phyloP scores from a whole-genome alignment of 1,284 basidiomycete species.

The Cystobasidium slooffiae region DNA sequence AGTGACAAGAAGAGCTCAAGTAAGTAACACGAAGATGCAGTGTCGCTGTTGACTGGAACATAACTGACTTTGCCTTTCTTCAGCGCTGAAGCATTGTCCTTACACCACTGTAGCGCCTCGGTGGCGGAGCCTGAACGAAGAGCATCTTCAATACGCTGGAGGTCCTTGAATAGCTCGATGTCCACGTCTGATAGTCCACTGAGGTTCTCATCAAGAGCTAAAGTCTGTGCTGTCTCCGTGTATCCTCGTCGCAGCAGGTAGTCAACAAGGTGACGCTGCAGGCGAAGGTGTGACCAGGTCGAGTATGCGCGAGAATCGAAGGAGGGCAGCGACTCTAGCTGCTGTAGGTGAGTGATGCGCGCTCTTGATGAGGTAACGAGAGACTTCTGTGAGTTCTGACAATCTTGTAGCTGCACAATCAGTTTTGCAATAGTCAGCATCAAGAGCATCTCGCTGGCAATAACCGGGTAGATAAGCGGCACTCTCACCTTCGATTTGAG shows the following conservation, averaged over 20 bases:
- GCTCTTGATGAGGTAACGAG: slow-evolving; percentile 16
- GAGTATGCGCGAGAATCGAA: slow-evolving; percentile 67
- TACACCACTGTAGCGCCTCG: slow-evolving; percentile 92
- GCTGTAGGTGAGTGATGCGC: slow-evolving; percentile 63
- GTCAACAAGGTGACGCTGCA: slow-evolving; percentile 91
- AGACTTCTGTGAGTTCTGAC: slow-evolving; percentile 5
- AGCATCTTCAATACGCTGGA: slow-evolving; percentile 79
- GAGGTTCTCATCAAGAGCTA: slow-evolving; percentile 72
- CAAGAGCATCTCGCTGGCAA: slow-evolving; percentile 40
- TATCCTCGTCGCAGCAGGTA: slow-evolving; percentile 80
- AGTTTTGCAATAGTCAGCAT: slow-evolving; percentile 33
- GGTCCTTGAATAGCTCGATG: slow-evolving; percentile 74
- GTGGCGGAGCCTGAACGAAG: slow-evolving; percentile 74
- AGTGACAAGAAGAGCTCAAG: not conserved
- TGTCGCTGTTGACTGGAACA: not conserved
- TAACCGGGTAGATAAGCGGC: slow-evolving; percentile 42
- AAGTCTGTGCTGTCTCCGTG: slow-evolving; percentile 68
- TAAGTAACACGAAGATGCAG: not conserved
- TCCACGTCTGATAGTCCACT: slow-evolving; percentile 86
- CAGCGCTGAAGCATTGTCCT: slow-evolving; percentile 89
- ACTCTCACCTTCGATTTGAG: slow-evolving; percentile 76
- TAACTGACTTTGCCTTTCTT: slow-evolving; percentile 80
- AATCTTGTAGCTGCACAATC: slow-evolving; percentile 38
- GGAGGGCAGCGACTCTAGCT: slow-evolving; percentile 68
- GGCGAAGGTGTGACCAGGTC: slow-evolving; percentile 75